Percentiles rank a stretch among this genome's conserved stretches.
These are phyloP conservation scores for Populus davidiana DNA, from an alignment of 345 rosid species.

Conservation along the genomic window DNA sequence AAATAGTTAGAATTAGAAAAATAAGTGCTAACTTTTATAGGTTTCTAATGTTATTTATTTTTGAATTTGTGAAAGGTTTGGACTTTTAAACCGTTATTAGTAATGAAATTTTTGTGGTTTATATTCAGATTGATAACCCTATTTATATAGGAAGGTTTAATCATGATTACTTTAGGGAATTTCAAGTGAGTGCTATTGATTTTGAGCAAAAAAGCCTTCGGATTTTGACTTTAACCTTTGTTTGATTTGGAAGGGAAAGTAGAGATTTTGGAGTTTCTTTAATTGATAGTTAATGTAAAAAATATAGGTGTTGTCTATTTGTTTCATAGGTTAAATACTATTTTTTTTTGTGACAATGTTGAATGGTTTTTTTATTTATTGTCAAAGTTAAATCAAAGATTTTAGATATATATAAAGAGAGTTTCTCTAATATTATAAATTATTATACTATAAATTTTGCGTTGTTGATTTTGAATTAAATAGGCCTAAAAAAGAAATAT, in stretches of 20 bases:
- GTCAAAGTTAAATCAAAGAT: not conserved
- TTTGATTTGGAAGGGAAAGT: constrained; percentile 92
- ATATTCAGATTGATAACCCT: constrained; percentile 65
- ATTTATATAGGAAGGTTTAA: constrained; percentile 64
- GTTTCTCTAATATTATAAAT: not conserved
- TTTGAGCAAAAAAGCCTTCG: constrained; percentile 43
- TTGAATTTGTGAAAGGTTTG: not conserved
- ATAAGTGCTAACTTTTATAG: not conserved
- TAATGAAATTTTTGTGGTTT: not conserved
- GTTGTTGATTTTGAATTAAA: not conserved
- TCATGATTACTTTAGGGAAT: constrained; percentile 62
- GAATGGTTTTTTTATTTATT: not conserved
- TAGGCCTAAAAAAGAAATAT: too few species aligned
- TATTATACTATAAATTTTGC: not conserved
- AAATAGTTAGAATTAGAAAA: too few species aligned
- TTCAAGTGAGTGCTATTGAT: constrained; percentile 47
- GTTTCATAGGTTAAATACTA: constrained; percentile 70
- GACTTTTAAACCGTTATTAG: not conserved
- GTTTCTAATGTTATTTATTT: not conserved
- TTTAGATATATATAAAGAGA: not conserved
- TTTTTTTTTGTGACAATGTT: not conserved
- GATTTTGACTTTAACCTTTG: constrained; percentile 65
- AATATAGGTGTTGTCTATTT: constrained; percentile 61
- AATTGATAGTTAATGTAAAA: constrained; percentile 65
- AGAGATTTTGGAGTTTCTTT: constrained; percentile 91